Evolutionary conservation across 2,329 filamentous ascomycete genomes (phyloP), one percentile per base, ranked within the genome.

Genomic region (Aspergillus persii): DNA sequence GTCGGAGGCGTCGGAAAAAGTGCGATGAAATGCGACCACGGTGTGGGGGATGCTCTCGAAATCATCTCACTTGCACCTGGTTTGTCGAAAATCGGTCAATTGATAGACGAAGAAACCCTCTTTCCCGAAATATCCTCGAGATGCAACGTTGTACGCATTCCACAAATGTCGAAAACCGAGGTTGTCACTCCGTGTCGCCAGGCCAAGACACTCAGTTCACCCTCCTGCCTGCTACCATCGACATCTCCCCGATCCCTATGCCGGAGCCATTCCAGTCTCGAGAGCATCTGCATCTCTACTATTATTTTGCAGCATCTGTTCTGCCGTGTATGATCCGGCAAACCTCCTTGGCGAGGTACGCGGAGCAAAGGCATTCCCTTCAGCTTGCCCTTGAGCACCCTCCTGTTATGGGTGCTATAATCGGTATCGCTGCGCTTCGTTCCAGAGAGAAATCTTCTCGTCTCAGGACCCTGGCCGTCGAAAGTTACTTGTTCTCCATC

Each of bases 1-100:
- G 60, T 54, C 60, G 60, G 12, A 53, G 50, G 23, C 60, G 63
- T 26, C 58, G 63, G 12, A 66, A 66, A 53, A 66, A 66, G 52
- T 66, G 63, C 50, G 62, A 64, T 44, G 63, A 66, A 49, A 36
- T 53, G 27, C 56, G 58, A 26, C 62, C 62, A 15, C 54, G 44
- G 39, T 66, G 63, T 39, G 50, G 39, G 11, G 60, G 52, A 11
- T 66, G 63, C 44, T 58, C 29, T 26, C 60, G 63, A 4, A 64
- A 61, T 50, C 31, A 15, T 4, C 59, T 65, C n/a, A 27, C 29
- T 30, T 59, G 57, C 30, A 52, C 47, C 12, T 59, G 57, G 53
- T 53, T 33, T n/a, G 36, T 23, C 26, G 53, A 49, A 18, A 52
- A n/a, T 23, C 57, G 8, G 36, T 49, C 23, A 18, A 33, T 52